These are phyloP conservation scores for Crotalaria pallida DNA, from an alignment of 306 rosid genomes.

Conservation along the genomic window DNA sequence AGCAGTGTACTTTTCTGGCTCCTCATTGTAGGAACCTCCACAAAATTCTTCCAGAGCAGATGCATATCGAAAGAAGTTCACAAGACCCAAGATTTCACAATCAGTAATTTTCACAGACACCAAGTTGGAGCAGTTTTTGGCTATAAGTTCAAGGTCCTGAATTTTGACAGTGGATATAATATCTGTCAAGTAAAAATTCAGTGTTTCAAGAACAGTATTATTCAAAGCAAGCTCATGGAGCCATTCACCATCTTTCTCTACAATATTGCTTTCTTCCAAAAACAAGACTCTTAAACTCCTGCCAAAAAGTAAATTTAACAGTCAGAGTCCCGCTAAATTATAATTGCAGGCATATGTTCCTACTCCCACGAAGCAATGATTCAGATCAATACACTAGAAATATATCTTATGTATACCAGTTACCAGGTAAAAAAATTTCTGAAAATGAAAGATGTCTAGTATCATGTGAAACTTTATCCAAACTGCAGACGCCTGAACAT, in stretches of 20 bases:
- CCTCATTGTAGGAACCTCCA: slow-evolving; percentile 69
- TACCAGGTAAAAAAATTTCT: neutral
- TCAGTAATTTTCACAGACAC: slow-evolving; percentile 73
- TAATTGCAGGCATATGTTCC: slow-evolving; percentile 2
- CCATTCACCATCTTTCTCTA: slow-evolving; percentile 76
- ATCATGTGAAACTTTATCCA: neutral
- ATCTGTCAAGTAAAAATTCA: slow-evolving; percentile 85
- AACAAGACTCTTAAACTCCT: slow-evolving; percentile 73
- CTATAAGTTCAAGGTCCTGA: slow-evolving; percentile 85
- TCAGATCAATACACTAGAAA: neutral
- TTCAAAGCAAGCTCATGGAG: slow-evolving; percentile 76
- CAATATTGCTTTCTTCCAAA: slow-evolving; percentile 74
- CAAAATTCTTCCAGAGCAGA: slow-evolving; percentile 72
- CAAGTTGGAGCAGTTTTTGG: slow-evolving; percentile 69
- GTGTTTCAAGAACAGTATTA: slow-evolving; percentile 78
- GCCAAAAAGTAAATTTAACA: slow-evolving; percentile 13
- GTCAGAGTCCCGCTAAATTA: neutral
- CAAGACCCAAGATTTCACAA: slow-evolving; percentile 62
- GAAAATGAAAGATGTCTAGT: neutral
- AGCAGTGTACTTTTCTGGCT: slow-evolving; percentile 44
- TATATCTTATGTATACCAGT: neutral
- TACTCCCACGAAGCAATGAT: neutral
- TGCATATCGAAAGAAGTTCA: slow-evolving; percentile 64
- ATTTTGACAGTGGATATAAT: slow-evolving; percentile 37
- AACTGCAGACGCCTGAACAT: neutral